Evolutionary conservation across 2,329 filamentous ascomycete genomes (phyloP), one percentile per base, ranked within the genome.

Genomic region (Ascochyta viciae-villosae): DNA sequence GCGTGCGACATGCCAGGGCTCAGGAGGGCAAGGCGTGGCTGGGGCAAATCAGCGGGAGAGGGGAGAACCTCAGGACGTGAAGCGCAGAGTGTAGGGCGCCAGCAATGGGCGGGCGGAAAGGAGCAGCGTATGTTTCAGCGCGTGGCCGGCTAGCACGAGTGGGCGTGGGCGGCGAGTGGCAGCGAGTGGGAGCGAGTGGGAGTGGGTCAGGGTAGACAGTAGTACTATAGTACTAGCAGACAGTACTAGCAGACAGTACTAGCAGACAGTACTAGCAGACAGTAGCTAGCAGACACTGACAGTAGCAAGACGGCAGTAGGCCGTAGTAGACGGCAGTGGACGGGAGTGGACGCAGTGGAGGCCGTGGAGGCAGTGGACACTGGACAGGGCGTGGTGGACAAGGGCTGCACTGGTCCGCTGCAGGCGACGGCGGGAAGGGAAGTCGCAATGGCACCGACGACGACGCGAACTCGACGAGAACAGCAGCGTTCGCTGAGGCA

Each of bases 1-100:
- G 48, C 48, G 46, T 61, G 63, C 61, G 62, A 66, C 70, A 72
- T 72, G 68, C 70, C 70, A 68, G 29, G 29, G 29, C 29, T 31
- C 29, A 31, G 62, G 67, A 56, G 60, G 53, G 54, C 46, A 55
- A 47, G 50, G 53, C 60, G 63, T 56, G 50, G 54, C 44, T 44
- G 52, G 47, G 42, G 48, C 48, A 48, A 48, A 48, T 52, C 34
- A 48, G 48, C 53, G 43, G 54, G 54, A 37, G 19, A 48, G 54
- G 34, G 33, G 43, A 44, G 37, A 40, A 39, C 53, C 52, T 55
- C 42, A 50, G 53, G 48, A 57, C 48, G 48, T 51, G 48, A 57
- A 57, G 48, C 48, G 54, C 44, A 52, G 47, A 47, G 43, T 54
- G 52, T 50, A 58, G 56, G 52, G 57, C 57, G 60, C 54, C 56